These are phyloP conservation scores for Arthrinium phaeospermum DNA, from an alignment of 2,329 filamentous ascomycete species.

Conservation along the genomic window DNA sequence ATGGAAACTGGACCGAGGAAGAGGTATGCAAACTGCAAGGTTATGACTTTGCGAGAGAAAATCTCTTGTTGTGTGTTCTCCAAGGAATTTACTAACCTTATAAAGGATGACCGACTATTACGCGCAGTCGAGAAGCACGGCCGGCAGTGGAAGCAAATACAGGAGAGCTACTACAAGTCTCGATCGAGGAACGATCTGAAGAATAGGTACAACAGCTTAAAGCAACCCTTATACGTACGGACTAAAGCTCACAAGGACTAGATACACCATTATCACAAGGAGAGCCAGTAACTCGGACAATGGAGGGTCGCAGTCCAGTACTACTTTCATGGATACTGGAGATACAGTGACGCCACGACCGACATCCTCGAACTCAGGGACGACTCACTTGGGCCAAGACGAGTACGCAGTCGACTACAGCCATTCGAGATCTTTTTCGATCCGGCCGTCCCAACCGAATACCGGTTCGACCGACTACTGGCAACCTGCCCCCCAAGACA, in stretches of 20 bases:
- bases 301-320: background rate
- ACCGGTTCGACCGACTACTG: background rate
- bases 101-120: constrained; percentile 30
- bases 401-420: background rate
- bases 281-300: constrained; percentile 15
- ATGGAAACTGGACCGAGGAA: constrained; percentile 30
- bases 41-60: background rate
- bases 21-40: constrained; percentile 24
- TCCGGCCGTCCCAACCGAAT: background rate
- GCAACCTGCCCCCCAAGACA: background rate
- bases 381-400: background rate
- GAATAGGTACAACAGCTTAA: constrained; percentile 24
- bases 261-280: constrained; percentile 25
- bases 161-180: constrained; percentile 27
- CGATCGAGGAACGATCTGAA: constrained; percentile 34
- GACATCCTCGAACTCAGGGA: background rate
- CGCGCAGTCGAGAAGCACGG: constrained; percentile 27
- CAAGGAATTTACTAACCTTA: background rate
- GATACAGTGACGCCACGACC: background rate
- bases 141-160: constrained; percentile 32
- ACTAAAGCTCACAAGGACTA: background rate
- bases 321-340: background rate
- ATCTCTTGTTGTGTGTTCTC: background rate
- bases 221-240: rapidly evolving
- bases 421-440: background rate